Percentiles rank a stretch among this genome's conserved stretches.
These are phyloP conservation scores for Pelagomonas calceolata DNA, from an alignment of 108 stramenopile species.

Conservation along the genomic window DNA sequence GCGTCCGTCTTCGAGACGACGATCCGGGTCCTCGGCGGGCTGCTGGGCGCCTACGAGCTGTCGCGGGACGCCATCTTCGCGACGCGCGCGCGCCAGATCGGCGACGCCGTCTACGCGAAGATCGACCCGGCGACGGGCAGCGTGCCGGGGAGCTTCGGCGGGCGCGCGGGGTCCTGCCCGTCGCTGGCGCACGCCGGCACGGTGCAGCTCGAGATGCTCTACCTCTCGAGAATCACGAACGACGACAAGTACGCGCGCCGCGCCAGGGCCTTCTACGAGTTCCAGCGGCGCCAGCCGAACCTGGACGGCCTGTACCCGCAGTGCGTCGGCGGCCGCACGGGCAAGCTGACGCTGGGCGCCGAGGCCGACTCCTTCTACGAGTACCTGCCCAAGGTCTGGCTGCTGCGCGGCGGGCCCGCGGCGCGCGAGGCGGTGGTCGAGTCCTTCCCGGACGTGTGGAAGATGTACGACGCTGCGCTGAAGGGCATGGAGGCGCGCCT, in stretches of 20 bases:
- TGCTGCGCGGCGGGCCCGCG: slow-evolving; percentile 15
- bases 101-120: slow-evolving; percentile 22
- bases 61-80: slow-evolving; percentile 35
- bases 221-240: slow-evolving; percentile 26
- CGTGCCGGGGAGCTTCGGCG: slow-evolving; percentile 24
- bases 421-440: not conserved
- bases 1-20: slow-evolving; percentile 96
- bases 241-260: slow-evolving; percentile 9
- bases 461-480: slow-evolving; percentile 34
- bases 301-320: slow-evolving; percentile 18
- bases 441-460: not conserved
- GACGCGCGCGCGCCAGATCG: slow-evolving; percentile 30
- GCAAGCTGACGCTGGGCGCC: slow-evolving; percentile 40
- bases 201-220: slow-evolving; percentile 42
- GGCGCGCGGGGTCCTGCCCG: slow-evolving; percentile 18
- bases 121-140: slow-evolving; percentile 33
- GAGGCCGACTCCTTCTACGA: slow-evolving; percentile 45
- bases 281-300: not conserved
- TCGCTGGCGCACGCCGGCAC: slow-evolving; percentile 34
- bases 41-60: slow-evolving; percentile 78
- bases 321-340: slow-evolving; percentile 13
- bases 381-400: slow-evolving; percentile 45
- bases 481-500: slow-evolving; percentile 23
- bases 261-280: slow-evolving; percentile 1
- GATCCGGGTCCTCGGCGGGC: slow-evolving; percentile 84